Evolutionary conservation across 768 basidiomycete genomes (phyloP), one percentile per base, ranked within the genome.

Genomic region (Panaeolus cyanescens): DNA sequence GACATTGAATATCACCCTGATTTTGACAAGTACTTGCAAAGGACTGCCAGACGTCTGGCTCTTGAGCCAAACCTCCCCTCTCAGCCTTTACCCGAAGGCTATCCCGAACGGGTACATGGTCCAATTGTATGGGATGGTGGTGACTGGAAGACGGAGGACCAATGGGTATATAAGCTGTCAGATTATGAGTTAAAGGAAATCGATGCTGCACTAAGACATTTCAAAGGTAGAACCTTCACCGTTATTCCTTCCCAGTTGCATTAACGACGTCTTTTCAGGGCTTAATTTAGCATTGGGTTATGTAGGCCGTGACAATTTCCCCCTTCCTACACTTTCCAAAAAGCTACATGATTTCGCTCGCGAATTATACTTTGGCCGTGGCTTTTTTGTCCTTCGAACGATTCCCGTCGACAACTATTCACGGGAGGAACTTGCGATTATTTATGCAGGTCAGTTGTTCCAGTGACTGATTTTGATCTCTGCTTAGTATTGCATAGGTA

Each of bases 361-460:
- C 20, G 79, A 80, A 55, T 71, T 83, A 10, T 79, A 81, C 62
- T 71, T 70, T 20, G 80, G 81, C 6, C 74, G 81, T 53, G 81
- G 81, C 0, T 83, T 83, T 71, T 82, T 80, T 66, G 80, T 83
- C 50, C 57, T 83, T 25, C 74, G 80, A 28, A 75, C 79, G n/a
- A 75, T 83, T 30, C 80, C 79, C 7, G 65, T 82, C 50, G 76
- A 80, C 55, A 72, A 73, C 25, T 81, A 83, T 66, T 71, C 75
- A 9, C 74, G 72, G 30, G 68, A 65, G 7, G 77, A 83, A 22
- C 70, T 79, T 28, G 75, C 76, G 13, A 76, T 79, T 54, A 71
- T 81, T 58, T 81, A 81, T 60, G 77, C 79, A n/a, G 80, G 80
- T 78, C 45, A 55, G 67, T 67, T 2, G 32, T 36, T 19, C 12